Conservation (phyloP, 768 basidiomycete species). For the Fomitopsis serialis region DNA sequence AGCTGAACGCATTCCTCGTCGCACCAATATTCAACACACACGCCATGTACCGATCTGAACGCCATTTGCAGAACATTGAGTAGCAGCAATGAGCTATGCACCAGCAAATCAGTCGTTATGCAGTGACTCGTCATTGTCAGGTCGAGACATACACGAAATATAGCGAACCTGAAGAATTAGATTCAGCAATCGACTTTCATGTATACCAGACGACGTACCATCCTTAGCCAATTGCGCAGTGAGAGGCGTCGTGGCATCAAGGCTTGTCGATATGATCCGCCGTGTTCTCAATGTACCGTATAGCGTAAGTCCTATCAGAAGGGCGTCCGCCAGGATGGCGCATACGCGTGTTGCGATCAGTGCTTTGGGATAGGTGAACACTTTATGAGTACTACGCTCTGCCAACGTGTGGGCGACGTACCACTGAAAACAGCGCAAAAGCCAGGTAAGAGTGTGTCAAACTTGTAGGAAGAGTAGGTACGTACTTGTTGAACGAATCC, state of each 20-base stretch:
- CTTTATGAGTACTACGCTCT: too few relatives aligned
- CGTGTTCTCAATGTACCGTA: neutral
- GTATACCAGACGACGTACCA: neutral
- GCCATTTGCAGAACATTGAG: conserved; percentile 9
- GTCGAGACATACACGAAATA: conserved; percentile 4
- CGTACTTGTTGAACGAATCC: neutral
- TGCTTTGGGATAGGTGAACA: neutral
- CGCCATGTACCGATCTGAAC: neutral
- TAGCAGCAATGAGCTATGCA: neutral
- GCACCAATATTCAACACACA: neutral
- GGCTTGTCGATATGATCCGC: neutral
- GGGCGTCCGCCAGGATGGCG: conserved; percentile 3
- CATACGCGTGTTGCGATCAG: conserved; percentile 4
- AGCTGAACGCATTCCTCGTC: neutral
- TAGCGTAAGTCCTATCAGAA: conserved; percentile 3
- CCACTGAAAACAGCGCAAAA: neutral
- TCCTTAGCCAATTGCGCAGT: conserved; percentile 2
- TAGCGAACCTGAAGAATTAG: neutral
- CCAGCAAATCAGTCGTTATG: neutral
- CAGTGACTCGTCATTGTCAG: neutral
- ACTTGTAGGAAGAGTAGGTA: neutral
- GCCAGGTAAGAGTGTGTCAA: too few relatives aligned
- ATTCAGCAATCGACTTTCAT: too few relatives aligned
- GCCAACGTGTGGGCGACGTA: neutral
- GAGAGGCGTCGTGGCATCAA: conserved; percentile 4